Percentiles rank a stretch among this genome's conserved stretches.
Conservation (phyloP, 2,329 filamentous ascomycete species). For the Ascosphaera pollenicola region DNA sequence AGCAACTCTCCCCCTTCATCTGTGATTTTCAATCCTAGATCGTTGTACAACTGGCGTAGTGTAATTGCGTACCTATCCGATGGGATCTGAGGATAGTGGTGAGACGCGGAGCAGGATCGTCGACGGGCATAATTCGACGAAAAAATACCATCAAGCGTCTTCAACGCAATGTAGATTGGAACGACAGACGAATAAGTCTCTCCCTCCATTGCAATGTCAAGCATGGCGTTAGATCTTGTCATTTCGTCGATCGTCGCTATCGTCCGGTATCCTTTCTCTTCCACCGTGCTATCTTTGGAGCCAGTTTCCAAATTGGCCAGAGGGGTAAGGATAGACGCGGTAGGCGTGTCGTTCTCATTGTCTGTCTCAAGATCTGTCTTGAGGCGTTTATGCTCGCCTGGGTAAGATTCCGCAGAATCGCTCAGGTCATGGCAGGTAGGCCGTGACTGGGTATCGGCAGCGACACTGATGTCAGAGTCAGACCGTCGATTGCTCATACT, state of each 20-base stretch:
- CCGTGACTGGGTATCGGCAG: not conserved
- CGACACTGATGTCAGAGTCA: conserved; percentile 16
- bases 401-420: not conserved
- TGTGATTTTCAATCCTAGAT: not conserved
- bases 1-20: not conserved
- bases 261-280: not conserved
- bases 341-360: conserved; percentile 18
- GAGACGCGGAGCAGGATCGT: conserved; percentile 13
- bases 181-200: conserved; percentile 26
- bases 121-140: not conserved
- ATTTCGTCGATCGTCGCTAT: not conserved
- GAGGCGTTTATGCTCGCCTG: not conserved
- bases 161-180: conserved; percentile 48
- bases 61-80: not conserved
- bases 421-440: not conserved
- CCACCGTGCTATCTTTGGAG: not conserved
- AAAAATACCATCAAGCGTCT: conserved; percentile 9
- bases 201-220: not conserved
- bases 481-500: not conserved
- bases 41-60: not conserved
- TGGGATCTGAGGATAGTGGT: conserved; percentile 12
- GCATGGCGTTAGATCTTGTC: not conserved
- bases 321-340: conserved; percentile 19
- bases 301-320: conserved; percentile 24
- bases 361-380: conserved; percentile 2